These are phyloP conservation scores for Alternaria sp. DNA, from an alignment of 2,329 filamentous ascomycete species.

Conservation along the genomic window DNA sequence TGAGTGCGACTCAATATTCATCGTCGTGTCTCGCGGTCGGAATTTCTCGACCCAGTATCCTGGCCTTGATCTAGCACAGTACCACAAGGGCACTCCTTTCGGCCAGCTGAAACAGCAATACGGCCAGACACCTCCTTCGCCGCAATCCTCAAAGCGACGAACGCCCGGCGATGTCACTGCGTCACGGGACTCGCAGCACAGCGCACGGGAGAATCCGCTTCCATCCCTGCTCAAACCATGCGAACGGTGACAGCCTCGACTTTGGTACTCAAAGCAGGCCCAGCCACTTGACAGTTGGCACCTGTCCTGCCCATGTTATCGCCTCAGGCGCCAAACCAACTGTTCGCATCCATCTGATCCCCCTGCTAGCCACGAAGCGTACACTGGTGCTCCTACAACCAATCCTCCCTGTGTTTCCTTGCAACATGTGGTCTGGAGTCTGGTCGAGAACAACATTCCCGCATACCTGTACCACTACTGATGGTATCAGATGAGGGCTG, in stretches of 20 bases:
- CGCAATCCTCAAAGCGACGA: slow-evolving; percentile 7
- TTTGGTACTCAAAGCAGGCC: slow-evolving; percentile 20
- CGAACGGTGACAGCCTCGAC: slow-evolving; percentile 46
- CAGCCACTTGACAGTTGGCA: slow-evolving; percentile 37
- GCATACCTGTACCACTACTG: slow-evolving; percentile 40
- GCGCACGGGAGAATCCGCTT: slow-evolving; percentile 34
- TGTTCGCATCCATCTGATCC: slow-evolving; percentile 46
- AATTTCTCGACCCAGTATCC: slow-evolving; percentile 33
- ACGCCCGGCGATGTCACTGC: slow-evolving; percentile 19
- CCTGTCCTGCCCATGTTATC: slow-evolving; percentile 26
- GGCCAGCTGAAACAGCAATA: slow-evolving; percentile 44
- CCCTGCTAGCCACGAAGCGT: slow-evolving; percentile 18
- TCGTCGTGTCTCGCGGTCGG: slow-evolving; percentile 32
- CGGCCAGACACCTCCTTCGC: slow-evolving; percentile 29
- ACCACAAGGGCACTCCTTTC: slow-evolving; percentile 33
- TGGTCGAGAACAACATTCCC: slow-evolving; percentile 22
- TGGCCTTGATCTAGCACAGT: slow-evolving; percentile 33
- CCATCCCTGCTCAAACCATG: slow-evolving; percentile 40
- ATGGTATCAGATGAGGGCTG: slow-evolving; percentile 34
- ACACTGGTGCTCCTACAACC: slow-evolving; percentile 13
- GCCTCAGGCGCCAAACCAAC: slow-evolving; percentile 47
- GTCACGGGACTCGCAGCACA: slow-evolving; percentile 39
- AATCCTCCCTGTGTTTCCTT: slow-evolving; percentile 17
- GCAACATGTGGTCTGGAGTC: slow-evolving; percentile 38
- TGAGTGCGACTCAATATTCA: slow-evolving; percentile 22